Evolutionary conservation across 805 yeast genomes (phyloP).

Genomic region (Dipodascus geniculatus): DNA sequence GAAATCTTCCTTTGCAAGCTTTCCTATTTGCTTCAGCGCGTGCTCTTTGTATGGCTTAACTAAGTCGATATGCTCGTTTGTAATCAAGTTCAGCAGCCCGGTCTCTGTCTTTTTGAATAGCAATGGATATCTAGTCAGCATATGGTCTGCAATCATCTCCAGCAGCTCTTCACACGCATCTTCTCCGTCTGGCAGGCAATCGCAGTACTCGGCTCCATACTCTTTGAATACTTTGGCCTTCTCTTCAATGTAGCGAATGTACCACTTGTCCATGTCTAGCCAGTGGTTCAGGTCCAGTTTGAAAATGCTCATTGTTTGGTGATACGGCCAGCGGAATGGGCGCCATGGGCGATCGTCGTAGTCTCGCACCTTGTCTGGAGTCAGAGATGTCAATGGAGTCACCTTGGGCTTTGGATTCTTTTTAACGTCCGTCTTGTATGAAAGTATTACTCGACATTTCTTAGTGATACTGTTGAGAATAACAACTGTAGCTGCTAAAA

Average conservation of each 20-base stretch:
- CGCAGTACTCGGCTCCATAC: slow-evolving; percentile 51
- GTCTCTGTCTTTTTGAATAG: slow-evolving; percentile 39
- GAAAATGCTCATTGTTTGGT: slow-evolving; percentile 67
- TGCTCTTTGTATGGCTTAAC: slow-evolving; percentile 47
- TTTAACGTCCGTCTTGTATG: background rate
- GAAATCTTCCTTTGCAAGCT: slow-evolving; percentile 68
- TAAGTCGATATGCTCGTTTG: slow-evolving; percentile 52
- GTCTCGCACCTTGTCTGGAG: slow-evolving; percentile 52
- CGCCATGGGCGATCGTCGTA: slow-evolving; percentile 74
- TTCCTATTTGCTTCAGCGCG: slow-evolving; percentile 50
- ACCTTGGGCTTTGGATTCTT: background rate
- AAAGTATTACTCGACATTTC: too few relatives aligned
- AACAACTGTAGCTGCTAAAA: background rate
- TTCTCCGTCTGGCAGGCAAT: slow-evolving; percentile 55
- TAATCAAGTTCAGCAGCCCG: slow-evolving; percentile 50
- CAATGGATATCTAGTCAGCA: slow-evolving; percentile 51
- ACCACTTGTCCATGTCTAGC: slow-evolving; percentile 72
- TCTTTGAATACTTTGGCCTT: slow-evolving; percentile 44
- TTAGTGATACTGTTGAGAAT: background rate
- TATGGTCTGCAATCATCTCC: slow-evolving; percentile 49
- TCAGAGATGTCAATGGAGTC: slow-evolving; percentile 42
- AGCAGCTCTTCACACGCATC: slow-evolving; percentile 47
- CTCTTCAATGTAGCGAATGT: slow-evolving; percentile 53
- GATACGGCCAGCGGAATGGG: slow-evolving; percentile 72
- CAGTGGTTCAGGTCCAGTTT: slow-evolving; percentile 64